A percentile compares a stretch with the other conserved stretches of the same genome.
These are phyloP conservation scores for Mediolabrus comicus DNA, from an alignment of 108 stramenopile genomes.

Conservation along the genomic window DNA sequence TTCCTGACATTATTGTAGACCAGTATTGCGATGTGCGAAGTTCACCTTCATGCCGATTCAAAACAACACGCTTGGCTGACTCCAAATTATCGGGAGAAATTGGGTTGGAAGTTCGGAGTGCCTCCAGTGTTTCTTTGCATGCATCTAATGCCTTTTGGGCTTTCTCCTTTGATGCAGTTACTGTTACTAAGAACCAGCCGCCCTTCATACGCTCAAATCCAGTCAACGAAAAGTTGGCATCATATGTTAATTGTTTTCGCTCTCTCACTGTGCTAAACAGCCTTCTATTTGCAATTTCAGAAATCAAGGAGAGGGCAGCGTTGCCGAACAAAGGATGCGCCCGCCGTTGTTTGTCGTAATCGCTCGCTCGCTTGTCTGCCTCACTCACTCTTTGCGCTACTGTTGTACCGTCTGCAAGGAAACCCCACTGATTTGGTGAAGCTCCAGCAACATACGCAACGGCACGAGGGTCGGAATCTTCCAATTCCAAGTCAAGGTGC, in stretches of 20 bases:
- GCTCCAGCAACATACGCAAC: slow-evolving; percentile 94
- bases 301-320: slow-evolving; percentile 81
- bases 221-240: slow-evolving; percentile 94
- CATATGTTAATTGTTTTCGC: slow-evolving; percentile 94
- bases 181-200: slow-evolving; percentile 95
- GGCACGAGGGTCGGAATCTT: slow-evolving; percentile 95
- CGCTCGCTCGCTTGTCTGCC: slow-evolving; percentile 69
- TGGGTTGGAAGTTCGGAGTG: slow-evolving; percentile 63
- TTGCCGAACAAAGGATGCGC: slow-evolving; percentile 88
- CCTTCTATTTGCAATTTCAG: slow-evolving; percentile 90
- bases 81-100: slow-evolving; percentile 93
- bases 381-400: slow-evolving; percentile 64
- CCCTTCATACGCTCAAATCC: slow-evolving; percentile 91
- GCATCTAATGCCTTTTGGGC: slow-evolving; percentile 91
- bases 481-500: slow-evolving; percentile 86
- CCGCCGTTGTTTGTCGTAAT: slow-evolving; percentile 80
- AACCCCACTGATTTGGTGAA: slow-evolving; percentile 94
- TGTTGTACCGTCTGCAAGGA: slow-evolving; percentile 77
- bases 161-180: slow-evolving; percentile 95
- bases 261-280: slow-evolving; percentile 94
- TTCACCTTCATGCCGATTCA: slow-evolving; percentile 94
- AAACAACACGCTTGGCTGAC: slow-evolving; percentile 91
- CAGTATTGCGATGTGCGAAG: slow-evolving; percentile 87
- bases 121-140: slow-evolving; percentile 90
- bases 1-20: slow-evolving; percentile 91